Evolutionary conservation across 2,329 filamentous ascomycete genomes (phyloP).

Genomic region (Sordariomycetes sp.): DNA sequence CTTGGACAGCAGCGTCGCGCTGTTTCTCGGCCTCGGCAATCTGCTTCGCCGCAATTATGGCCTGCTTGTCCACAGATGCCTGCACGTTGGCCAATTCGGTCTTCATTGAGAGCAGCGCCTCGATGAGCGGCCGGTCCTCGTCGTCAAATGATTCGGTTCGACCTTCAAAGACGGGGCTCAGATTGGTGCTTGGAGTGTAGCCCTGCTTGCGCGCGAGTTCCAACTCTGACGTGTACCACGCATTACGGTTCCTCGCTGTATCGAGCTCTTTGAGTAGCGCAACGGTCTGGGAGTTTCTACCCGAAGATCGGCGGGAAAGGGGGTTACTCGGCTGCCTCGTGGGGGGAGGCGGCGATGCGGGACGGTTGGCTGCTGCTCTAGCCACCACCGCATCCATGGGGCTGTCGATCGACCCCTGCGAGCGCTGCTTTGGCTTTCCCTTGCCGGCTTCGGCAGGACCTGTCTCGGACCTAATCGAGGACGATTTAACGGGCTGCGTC

Average conservation of each 20-base stretch:
- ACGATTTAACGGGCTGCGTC: conserved; percentile 33
- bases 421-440: conserved; percentile 25
- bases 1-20: conserved; percentile 84
- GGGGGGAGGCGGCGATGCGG: conserved; percentile 48
- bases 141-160: conserved; percentile 77
- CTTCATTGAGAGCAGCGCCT: conserved; percentile 86
- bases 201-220: conserved; percentile 85
- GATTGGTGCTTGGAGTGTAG: conserved; percentile 62
- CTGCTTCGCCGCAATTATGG: conserved; percentile 71
- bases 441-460: conserved; percentile 24
- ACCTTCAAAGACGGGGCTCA: conserved; percentile 65
- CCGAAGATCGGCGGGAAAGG: conserved; percentile 47
- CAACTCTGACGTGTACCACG: conserved; percentile 94
- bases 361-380: conserved; percentile 27
- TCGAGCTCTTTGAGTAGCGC: conserved; percentile 81
- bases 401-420: conserved; percentile 59
- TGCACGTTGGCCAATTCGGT: conserved; percentile 85
- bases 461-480: conserved; percentile 21
- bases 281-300: conserved; percentile 55
- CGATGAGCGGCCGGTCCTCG: conserved; percentile 83
- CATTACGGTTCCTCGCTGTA: conserved; percentile 72
- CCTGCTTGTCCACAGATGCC: conserved; percentile 78
- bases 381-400: conserved; percentile 44
- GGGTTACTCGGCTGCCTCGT: conserved; percentile 46
- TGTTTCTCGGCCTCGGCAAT: conserved; percentile 94